Evolutionary conservation across 352 stramenopile species (phyloP).

Genomic region (Phytopythium boreale): DNA sequence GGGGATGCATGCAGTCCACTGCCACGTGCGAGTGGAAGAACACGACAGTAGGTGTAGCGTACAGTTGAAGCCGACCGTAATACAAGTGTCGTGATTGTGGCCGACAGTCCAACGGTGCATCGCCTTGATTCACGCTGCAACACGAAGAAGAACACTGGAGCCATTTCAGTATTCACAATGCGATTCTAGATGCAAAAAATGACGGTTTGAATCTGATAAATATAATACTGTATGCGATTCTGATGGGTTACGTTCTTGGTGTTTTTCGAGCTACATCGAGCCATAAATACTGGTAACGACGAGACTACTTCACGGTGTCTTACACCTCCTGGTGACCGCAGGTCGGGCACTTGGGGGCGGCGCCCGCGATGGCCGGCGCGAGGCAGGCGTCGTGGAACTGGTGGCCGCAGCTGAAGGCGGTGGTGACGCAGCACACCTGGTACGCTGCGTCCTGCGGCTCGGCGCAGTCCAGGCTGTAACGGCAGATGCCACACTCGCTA

Average conservation of each 20-base stretch:
- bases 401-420: background rate
- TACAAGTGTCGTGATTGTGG: background rate
- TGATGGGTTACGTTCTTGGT: background rate
- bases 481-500: background rate
- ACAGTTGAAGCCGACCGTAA: background rate
- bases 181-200: background rate
- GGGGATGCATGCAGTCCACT: background rate
- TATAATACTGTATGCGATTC: background rate
- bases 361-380: background rate
- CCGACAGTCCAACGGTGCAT: background rate
- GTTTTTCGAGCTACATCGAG: background rate
- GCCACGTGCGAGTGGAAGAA: background rate
- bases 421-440: constrained; percentile 5
- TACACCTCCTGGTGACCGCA: background rate
- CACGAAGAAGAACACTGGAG: background rate
- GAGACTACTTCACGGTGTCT: background rate
- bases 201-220: background rate
- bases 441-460: background rate
- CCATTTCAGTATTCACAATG: background rate
- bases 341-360: background rate
- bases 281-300: background rate
- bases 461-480: background rate
- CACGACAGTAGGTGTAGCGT: too few species aligned
- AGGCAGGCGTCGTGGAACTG: constrained; percentile 1
- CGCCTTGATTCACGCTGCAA: background rate